Evolutionary conservation across 108 stramenopile genomes (phyloP), one percentile per base, ranked within the genome.

Genomic region (Nitzschia sp.): DNA sequence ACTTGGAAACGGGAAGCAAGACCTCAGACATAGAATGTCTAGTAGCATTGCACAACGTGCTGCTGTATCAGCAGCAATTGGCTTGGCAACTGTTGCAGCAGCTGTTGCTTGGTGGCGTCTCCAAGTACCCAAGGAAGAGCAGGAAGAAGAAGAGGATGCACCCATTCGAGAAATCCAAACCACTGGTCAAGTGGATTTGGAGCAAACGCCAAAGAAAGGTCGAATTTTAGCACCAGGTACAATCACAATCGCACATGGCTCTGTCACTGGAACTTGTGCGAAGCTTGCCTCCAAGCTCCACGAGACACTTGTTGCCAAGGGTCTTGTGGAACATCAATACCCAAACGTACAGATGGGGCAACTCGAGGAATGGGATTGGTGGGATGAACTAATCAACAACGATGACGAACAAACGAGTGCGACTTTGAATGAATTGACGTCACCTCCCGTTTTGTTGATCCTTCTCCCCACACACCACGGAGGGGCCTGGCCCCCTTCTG

Each of bases 381-480:
- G 90, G 90, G 93, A 94, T 73, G 88, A 94, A 58, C 48, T 94
- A n/a, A 51, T 92, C 22, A 94, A 94, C 70, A 60, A 81, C 51
- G 86, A 92, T 42, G 67, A 82, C 14, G 78, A 78, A 6, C 51
- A 72, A 24, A 59, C 25, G 7, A 44, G 14, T 37, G 51, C 57
- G 12, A 44, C 26, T 26, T 15, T 34, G 8, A 55, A 63, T 37
- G n/a, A 38, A 12, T 38, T 25, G 40, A 24, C 41, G 41, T 10
- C 22, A 0, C 56, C 44, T 15, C 88, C 87, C 34, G 50, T 86
- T 8, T 57, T 90, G 6, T 59, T 91, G 8, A 53, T 91, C 12
- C 56, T 90, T 8, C 63, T 91, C 40, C 89, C 93, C 19, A 94
- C 93, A 1, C 84, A 91, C 78, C 85, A 88, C 10, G 73, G 76